Evolutionary conservation across 2,329 filamentous ascomycete species (phyloP).

Genomic region (Sclerotinia spermophila): DNA sequence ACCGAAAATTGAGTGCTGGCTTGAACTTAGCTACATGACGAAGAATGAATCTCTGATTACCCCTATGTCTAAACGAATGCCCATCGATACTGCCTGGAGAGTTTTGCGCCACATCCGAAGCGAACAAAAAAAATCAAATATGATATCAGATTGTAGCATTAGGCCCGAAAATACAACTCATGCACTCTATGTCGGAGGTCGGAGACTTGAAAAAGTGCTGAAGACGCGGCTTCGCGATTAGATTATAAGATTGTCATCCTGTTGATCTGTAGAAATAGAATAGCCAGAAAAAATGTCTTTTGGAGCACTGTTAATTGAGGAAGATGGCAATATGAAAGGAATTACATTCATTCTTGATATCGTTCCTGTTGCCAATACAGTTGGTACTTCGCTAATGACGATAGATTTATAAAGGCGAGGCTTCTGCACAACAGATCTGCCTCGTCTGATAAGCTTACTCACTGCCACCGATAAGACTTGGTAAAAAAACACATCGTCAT

Average conservation of each 20-base stretch:
- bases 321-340: neutral
- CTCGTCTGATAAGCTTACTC: constrained; percentile 18
- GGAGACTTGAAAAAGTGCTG: neutral
- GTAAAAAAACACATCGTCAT: constrained; percentile 21
- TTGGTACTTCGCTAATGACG: neutral
- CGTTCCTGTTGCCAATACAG: neutral
- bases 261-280: neutral
- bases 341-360: neutral
- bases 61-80: neutral
- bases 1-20: neutral
- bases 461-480: constrained; percentile 17
- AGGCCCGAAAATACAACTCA: neutral
- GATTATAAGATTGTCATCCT: neutral
- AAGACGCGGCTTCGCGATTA: neutral
- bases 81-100: neutral
- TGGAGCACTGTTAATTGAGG: neutral
- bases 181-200: constrained; percentile 2
- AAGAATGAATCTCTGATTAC: neutral
- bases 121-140: neutral
- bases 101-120: neutral
- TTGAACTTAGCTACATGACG: neutral
- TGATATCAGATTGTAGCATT: neutral
- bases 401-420: neutral
- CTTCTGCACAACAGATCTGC: neutral
- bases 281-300: neutral